Base-by-base conservation (phyloP, 1,284 basidiomycete species). In the Leccinum fuscescens region DNA sequence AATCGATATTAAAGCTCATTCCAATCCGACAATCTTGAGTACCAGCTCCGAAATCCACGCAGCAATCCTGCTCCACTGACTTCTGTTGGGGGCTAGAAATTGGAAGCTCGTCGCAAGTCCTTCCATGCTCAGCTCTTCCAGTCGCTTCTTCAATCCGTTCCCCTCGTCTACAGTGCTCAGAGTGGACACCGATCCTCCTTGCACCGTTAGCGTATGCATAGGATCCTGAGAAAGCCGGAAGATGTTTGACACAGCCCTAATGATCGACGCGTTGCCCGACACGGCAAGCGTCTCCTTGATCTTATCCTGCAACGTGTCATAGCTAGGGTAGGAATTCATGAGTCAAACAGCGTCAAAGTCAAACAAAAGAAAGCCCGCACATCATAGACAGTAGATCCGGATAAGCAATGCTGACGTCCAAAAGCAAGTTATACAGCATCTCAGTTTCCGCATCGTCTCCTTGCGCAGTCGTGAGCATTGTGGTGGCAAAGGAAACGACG, bases 391-490 rank as follows among this genome's bases (percentile, higher is more conserved):
- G 79, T 11, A 87, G 82, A 22, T 94, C 90, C 1, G 92, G 92
- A 75, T 86, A 90, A 22, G 79, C 75, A 11, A 78, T 74, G 24
- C 86, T 85, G n/a, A 93, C 82, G 51, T 93, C 90, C 27, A 92
- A 85, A 33, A 96, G 79, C 37, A 95, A 74, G 52, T 81, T 81
- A 71, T 90, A 94, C 52, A 95, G 73, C 56, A 95, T 88, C 67
- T 93, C 86, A 14, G 88, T 88, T 76, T 96, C 94, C 1, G 81
- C 79, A 65, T 92, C 90, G 68, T 94, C 91, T 4, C 89, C 87
- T 71, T 92, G 88, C 0, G 90, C 88, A n/a, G 85, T 88, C 46
- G 80, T 79, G 39, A 95, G 80, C 75, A 95, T 91, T 2, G 90
- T 86, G 2, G 86, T 86, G 37, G 89, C 79, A 69, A 95, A 90